These are phyloP conservation scores for Vitis rupestris DNA, from an alignment of 164 flowering plant genomes.

Conservation along the genomic window DNA sequence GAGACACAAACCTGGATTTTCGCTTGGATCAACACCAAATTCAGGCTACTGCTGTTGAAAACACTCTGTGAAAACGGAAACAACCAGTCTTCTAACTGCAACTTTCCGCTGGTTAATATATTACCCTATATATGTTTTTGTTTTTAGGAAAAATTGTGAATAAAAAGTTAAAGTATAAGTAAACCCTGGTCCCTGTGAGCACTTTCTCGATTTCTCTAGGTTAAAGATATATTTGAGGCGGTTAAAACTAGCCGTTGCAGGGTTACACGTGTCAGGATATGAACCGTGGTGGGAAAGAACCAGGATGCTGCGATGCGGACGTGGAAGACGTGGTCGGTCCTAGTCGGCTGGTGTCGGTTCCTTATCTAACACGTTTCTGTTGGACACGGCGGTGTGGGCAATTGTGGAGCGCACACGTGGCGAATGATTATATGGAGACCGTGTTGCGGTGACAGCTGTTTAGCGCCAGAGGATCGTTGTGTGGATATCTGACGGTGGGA, in stretches of 20 bases:
- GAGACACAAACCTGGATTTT: too few relatives aligned
- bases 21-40: too few relatives aligned
- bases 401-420: not conserved
- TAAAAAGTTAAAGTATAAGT: too few relatives aligned
- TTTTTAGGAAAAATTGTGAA: too few relatives aligned
- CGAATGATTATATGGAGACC: not conserved
- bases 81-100: too few relatives aligned
- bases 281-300: conserved; percentile 17
- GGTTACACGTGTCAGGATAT: conserved; percentile 26
- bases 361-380: conserved; percentile 17
- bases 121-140: too few relatives aligned
- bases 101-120: too few relatives aligned
- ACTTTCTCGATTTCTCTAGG: not conserved
- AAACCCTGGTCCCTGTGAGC: too few relatives aligned
- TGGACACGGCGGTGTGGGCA: not conserved
- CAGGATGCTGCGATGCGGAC: conserved; percentile 22
- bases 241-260: conserved; percentile 40
- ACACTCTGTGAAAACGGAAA: too few relatives aligned
- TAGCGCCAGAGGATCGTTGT: too few relatives aligned
- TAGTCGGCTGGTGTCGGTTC: conserved; percentile 27
- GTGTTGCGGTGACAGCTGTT: not conserved
- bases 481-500: too few relatives aligned
- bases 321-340: conserved; percentile 42
- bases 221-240: conserved; percentile 7
- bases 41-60: too few relatives aligned